These are phyloP conservation scores for Talaromyces sp. DNA, from an alignment of 2,329 filamentous ascomycete species.

Conservation along the genomic window DNA sequence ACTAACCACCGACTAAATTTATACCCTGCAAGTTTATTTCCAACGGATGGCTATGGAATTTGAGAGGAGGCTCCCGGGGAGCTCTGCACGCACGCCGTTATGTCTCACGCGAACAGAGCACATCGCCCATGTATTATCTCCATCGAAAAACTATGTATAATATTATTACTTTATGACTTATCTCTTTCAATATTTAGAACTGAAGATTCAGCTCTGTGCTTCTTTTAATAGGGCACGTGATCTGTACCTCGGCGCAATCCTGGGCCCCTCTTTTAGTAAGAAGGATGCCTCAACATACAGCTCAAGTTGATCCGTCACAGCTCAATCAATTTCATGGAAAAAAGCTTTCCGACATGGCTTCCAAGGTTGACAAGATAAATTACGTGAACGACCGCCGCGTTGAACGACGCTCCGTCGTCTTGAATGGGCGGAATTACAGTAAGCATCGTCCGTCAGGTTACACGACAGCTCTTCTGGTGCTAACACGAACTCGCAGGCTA, in stretches of 20 bases:
- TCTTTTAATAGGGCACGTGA: neutral
- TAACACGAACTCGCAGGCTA: constrained; percentile 38
- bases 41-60: neutral
- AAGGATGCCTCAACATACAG: neutral
- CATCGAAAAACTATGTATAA: neutral
- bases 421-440: constrained; percentile 68
- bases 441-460: constrained; percentile 14
- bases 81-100: neutral
- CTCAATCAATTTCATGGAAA: neutral
- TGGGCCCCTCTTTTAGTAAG: neutral
- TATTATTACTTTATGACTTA: neutral
- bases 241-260: neutral
- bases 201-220: neutral
- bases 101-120: neutral
- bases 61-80: neutral
- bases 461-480: neutral
- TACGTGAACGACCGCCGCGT: constrained; percentile 62
- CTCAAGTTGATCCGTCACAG: neutral
- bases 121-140: neutral
- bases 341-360: constrained; percentile 1
- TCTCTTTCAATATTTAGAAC: neutral
- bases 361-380: constrained; percentile 54
- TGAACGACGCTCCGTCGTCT: constrained; percentile 55
- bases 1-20: constrained; percentile 44
- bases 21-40: neutral